Conservation (phyloP, 768 basidiomycete genomes). For the Boletus vinaceobasis region DNA sequence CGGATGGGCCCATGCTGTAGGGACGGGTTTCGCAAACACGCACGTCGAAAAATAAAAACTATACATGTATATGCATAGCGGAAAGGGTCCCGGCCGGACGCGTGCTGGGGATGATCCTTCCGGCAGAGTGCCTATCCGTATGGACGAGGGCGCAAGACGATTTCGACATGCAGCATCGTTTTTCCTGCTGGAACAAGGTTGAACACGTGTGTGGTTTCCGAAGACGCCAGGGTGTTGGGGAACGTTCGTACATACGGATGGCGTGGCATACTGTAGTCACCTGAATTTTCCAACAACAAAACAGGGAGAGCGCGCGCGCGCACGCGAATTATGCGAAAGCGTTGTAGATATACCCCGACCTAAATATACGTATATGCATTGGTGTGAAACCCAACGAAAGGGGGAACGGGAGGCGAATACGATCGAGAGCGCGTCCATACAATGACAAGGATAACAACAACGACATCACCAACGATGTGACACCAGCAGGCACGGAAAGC, state of each 20-base stretch:
- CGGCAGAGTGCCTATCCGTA: conserved; percentile 9
- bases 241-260: not conserved
- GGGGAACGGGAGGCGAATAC: not conserved
- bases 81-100: too few species aligned
- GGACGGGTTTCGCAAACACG: too few species aligned
- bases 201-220: conserved; percentile 9
- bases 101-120: conserved; percentile 13
- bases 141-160: conserved; percentile 7
- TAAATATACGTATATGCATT: conserved; percentile 10
- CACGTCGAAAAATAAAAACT: too few species aligned
- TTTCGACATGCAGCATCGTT: conserved; percentile 1
- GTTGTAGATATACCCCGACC: conserved; percentile 13
- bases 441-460: not conserved
- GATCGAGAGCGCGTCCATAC: conserved; percentile 3
- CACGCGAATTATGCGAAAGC: conserved; percentile 5
- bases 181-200: too few species aligned
- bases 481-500: conserved; percentile 1
- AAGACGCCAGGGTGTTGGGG: too few species aligned
- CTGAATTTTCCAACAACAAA: not conserved
- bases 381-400: not conserved
- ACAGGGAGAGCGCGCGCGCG: not conserved
- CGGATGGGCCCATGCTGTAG: too few species aligned
- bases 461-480: not conserved
- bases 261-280: not conserved
- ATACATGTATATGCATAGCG: too few species aligned